Percentiles rank a stretch among this genome's conserved stretches.
Conservation (phyloP, 306 rosid species). For the Vicia sativa region DNA sequence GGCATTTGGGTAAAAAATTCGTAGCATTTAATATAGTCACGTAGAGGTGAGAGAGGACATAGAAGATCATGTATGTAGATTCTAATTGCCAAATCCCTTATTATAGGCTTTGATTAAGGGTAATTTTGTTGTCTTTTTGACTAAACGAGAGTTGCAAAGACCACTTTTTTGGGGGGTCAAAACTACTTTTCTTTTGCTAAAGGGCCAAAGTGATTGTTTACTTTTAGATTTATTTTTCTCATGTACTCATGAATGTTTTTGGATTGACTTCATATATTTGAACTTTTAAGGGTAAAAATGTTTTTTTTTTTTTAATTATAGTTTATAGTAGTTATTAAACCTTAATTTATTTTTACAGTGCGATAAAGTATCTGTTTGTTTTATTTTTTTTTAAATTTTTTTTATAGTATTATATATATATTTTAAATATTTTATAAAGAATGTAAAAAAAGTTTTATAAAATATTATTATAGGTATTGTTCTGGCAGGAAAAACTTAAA, state of each 20-base stretch:
- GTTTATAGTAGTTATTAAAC: neutral
- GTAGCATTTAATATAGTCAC: neutral
- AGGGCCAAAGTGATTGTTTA: neutral
- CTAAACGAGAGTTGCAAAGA: neutral
- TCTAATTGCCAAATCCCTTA: constrained; percentile 8
- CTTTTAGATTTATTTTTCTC: constrained; percentile 1
- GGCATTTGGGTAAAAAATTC: too few species aligned
- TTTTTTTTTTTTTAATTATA: neutral
- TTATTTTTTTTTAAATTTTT: too few species aligned
- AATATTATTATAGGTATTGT: too few species aligned
- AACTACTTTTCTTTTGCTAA: neutral
- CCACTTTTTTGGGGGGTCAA: neutral
- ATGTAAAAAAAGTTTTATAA: too few species aligned
- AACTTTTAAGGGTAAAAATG: neutral
- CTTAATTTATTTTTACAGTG: neutral
- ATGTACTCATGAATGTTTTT: neutral
- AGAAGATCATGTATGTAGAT: constrained; percentile 23
- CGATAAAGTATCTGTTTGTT: too few species aligned
- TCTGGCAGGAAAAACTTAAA: too few species aligned
- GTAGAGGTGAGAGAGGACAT: neutral
- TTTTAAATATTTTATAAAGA: too few species aligned
- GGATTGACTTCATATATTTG: neutral
- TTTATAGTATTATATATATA: too few species aligned
- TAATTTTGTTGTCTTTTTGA: neutral
- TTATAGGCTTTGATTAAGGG: constrained; percentile 36